phyloP scores from a whole-genome alignment of 2,329 filamentous ascomycete species.

The Fusarium sp. region DNA sequence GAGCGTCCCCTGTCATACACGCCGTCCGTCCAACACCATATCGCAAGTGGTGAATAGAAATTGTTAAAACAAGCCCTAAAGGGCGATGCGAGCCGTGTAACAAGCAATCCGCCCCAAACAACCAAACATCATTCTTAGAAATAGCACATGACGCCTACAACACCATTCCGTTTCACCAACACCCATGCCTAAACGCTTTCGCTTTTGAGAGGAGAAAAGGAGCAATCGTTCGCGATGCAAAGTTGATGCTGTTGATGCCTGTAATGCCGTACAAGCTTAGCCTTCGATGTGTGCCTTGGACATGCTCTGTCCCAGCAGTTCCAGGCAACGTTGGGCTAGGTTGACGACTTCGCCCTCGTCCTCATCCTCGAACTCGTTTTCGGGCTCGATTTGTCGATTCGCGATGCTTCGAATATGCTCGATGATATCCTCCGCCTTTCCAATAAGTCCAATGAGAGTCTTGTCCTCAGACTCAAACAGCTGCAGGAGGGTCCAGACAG shows the following conservation, averaged over 20 bases:
- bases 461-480: constrained; percentile 95
- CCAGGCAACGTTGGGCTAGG: constrained; percentile 87
- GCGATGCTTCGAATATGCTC: constrained; percentile 92
- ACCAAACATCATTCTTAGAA: constrained; percentile 42
- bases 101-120: constrained; percentile 32
- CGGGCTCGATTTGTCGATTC: constrained; percentile 86
- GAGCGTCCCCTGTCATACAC: constrained; percentile 17
- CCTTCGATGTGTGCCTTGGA: constrained; percentile 86
- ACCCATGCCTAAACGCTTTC: constrained; percentile 38
- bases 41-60: constrained; percentile 29
- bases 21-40: constrained; percentile 31
- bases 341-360: constrained; percentile 93
- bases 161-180: constrained; percentile 40
- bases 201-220: constrained; percentile 43
- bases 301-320: constrained; percentile 79
- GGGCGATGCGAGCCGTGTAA: constrained; percentile 37
- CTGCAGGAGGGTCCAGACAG: constrained; percentile 96
- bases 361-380: constrained; percentile 86
- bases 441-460: constrained; percentile 85
- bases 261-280: constrained; percentile 49
- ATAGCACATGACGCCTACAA: constrained; percentile 46
- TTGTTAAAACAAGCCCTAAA: constrained; percentile 29
- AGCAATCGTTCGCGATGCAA: constrained; percentile 1
- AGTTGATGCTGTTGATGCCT: not conserved
- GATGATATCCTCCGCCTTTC: constrained; percentile 89